Conservation (phyloP, 177 flowering plant species). For the Tripterygium wilfordii region DNA sequence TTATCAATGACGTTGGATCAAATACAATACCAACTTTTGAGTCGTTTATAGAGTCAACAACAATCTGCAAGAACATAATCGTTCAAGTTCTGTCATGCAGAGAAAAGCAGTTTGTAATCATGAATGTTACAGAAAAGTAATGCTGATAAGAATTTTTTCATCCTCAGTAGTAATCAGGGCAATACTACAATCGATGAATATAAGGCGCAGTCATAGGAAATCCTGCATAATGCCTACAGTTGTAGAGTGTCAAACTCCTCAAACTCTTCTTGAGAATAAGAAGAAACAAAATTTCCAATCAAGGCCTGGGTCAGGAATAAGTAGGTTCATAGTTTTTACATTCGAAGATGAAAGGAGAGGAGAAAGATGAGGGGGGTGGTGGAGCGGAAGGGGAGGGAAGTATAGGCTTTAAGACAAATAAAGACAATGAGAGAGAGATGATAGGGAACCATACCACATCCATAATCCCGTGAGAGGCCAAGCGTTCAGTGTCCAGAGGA, state of each 20-base stretch:
- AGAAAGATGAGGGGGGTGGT: no score
- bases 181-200: not conserved
- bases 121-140: not conserved
- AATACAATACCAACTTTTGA: conserved; percentile 60
- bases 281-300: no score
- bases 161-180: not conserved
- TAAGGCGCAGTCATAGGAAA: no score
- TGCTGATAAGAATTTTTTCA: not conserved
- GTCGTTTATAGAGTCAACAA: conserved; percentile 59
- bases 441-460: conserved; percentile 53
- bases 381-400: no score
- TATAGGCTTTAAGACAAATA: no score
- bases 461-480: conserved; percentile 65
- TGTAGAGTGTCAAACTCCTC: no score
- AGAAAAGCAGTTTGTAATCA: not conserved
- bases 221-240: no score
- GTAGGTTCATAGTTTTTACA: no score
- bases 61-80: conserved; percentile 38
- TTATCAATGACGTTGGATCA: conserved; percentile 61
- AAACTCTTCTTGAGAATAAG: not conserved
- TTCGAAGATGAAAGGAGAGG: no score
- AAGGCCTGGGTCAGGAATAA: no score
- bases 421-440: no score
- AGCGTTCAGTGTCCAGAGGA: conserved; percentile 46
- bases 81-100: not conserved